A percentile compares a stretch with the other conserved stretches of the same genome.
Conservation (phyloP, 202 grass and related monocot species). For the Setaria viridis region DNA sequence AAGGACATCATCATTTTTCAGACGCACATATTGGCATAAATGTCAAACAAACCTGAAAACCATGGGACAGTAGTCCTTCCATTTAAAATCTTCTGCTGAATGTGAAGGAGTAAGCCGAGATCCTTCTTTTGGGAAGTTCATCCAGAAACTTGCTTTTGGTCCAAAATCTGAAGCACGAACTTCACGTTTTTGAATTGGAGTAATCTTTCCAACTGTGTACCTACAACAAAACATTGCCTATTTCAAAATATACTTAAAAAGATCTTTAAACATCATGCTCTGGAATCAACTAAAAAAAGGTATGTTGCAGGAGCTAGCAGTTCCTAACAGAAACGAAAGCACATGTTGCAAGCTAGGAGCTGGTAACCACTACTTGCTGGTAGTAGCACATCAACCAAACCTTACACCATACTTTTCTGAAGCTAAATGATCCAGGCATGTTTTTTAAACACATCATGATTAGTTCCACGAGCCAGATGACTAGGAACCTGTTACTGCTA, state of each 20-base stretch:
- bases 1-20: neutral
- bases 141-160: constrained; percentile 92
- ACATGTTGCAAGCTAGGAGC: constrained; percentile 16
- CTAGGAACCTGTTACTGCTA: neutral
- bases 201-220: constrained; percentile 99
- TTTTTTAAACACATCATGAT: constrained; percentile 24
- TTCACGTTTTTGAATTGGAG: constrained; percentile 91
- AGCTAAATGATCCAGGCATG: constrained; percentile 12
- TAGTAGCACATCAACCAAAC: constrained; percentile 32
- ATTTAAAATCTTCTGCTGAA: constrained; percentile 94
- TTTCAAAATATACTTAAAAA: neutral
- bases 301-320: neutral
- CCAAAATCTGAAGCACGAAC: constrained; percentile 97
- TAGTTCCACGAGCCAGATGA: constrained; percentile 11
- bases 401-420: constrained; percentile 12
- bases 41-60: constrained; percentile 84
- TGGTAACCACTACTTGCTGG: constrained; percentile 25
- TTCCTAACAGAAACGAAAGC: constrained; percentile 39
- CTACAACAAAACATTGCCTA: constrained; percentile 42
- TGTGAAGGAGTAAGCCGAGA: constrained; percentile 92
- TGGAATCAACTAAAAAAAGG: constrained; percentile 19
- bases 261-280: constrained; percentile 10
- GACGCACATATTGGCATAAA: neutral
- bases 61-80: constrained; percentile 99
- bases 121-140: constrained; percentile 93